phyloP scores from a whole-genome alignment of 2,329 filamentous ascomycete species.

The Claviceps purpurea region DNA sequence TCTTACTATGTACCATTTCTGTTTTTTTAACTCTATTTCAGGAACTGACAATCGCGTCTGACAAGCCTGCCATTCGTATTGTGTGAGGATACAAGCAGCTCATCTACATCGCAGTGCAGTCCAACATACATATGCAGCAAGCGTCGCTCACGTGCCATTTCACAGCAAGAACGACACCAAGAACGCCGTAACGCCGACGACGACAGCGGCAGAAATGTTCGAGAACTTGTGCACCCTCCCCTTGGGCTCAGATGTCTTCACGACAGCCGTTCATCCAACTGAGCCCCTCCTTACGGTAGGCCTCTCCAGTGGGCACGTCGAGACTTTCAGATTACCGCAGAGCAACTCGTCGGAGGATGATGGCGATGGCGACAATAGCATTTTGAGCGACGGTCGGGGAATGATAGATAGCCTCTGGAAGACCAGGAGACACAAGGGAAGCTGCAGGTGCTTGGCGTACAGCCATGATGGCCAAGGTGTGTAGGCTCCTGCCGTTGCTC shows the following conservation, averaged over 20 bases:
- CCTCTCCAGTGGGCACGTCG: slow-evolving; percentile 71
- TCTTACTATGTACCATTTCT: background rate
- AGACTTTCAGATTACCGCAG: slow-evolving; percentile 62
- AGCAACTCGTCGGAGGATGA: slow-evolving; percentile 38
- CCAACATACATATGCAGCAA: background rate
- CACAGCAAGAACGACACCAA: background rate
- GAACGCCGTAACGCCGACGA: background rate
- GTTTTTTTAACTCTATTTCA: background rate
- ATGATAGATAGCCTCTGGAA: slow-evolving; percentile 75
- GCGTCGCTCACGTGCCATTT: background rate
- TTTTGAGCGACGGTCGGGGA: slow-evolving; percentile 49
- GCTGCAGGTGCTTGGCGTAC: slow-evolving; percentile 72
- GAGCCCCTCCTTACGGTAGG: slow-evolving; percentile 80
- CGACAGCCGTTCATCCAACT: slow-evolving; percentile 73
- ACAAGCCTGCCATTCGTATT: background rate
- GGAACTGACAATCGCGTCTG: background rate
- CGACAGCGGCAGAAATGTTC: slow-evolving; percentile 45
- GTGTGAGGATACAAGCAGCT: background rate
- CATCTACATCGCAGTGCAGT: background rate
- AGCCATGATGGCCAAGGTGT: slow-evolving; percentile 60
- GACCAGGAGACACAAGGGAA: slow-evolving; percentile 84
- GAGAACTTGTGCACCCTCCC: slow-evolving; percentile 87
- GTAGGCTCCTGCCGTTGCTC: slow-evolving; percentile 5
- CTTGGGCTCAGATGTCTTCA: slow-evolving; percentile 73
- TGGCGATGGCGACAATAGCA: slow-evolving; percentile 32